These are phyloP conservation scores for Tagetes patula DNA, from an alignment of 129 eudicot genomes.

Conservation along the genomic window DNA sequence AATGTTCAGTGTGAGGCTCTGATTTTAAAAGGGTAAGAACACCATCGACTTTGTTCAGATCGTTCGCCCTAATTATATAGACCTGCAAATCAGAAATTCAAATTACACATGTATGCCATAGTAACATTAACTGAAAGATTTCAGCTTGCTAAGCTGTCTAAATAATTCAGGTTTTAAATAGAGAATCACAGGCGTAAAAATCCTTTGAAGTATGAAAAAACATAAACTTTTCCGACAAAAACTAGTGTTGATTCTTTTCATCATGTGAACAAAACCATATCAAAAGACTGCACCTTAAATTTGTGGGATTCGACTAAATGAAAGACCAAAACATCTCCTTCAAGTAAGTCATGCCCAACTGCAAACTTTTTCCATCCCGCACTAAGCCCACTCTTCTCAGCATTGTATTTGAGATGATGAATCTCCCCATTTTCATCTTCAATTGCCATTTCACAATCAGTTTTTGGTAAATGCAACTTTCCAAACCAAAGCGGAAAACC, in stretches of 20 bases:
- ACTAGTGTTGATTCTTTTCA: slow-evolving; percentile 3
- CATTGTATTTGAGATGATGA: slow-evolving; percentile 52
- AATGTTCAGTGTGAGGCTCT: slow-evolving; percentile 17
- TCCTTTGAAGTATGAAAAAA: neutral
- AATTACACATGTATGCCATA: slow-evolving; percentile 5
- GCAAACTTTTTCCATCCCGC: slow-evolving; percentile 90
- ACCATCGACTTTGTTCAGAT: slow-evolving; percentile 38
- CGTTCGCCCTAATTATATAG: slow-evolving; percentile 42
- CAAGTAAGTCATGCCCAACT: slow-evolving; percentile 55
- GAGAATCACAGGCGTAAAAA: slow-evolving; percentile 11
- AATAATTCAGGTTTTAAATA: neutral
- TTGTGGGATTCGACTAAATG: slow-evolving; percentile 53
- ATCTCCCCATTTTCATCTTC: slow-evolving; percentile 65
- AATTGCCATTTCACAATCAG: slow-evolving; percentile 41
- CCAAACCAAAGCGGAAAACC: slow-evolving; percentile 68
- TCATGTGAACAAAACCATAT: slow-evolving; percentile 9
- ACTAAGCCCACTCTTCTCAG: slow-evolving; percentile 62
- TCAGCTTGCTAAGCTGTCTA: neutral
- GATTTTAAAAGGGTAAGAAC: slow-evolving; percentile 39
- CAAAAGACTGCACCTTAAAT: slow-evolving; percentile 51
- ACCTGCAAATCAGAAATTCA: slow-evolving; percentile 39
- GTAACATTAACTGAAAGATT: neutral
- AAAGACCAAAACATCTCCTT: slow-evolving; percentile 77
- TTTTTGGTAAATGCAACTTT: slow-evolving; percentile 58
- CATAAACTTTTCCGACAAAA: neutral